These are phyloP conservation scores for Phytopythium sindhum DNA, from an alignment of 352 stramenopile genomes.

Conservation along the genomic window DNA sequence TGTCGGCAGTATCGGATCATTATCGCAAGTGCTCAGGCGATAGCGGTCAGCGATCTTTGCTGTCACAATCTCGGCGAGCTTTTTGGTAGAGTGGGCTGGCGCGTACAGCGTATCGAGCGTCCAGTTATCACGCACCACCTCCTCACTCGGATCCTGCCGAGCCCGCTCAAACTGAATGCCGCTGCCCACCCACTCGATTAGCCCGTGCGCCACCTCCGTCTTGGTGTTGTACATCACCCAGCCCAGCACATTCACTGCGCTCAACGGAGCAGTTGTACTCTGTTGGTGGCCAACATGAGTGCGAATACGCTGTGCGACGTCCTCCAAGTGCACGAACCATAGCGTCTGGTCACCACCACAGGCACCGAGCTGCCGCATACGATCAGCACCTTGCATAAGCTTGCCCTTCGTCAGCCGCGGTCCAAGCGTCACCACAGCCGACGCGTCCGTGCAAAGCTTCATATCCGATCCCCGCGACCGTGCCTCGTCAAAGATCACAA, in stretches of 20 bases:
- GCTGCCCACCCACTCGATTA: constrained; percentile 80
- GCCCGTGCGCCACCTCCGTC: constrained; percentile 44
- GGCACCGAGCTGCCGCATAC: constrained; percentile 76
- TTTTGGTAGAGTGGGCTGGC: constrained; percentile 14
- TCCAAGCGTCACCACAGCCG: constrained; percentile 81
- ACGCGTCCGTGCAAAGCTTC: constrained; percentile 66
- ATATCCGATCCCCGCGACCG: constrained; percentile 87
- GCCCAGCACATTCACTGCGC: constrained; percentile 56
- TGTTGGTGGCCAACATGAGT: neutral
- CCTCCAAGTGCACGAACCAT: constrained; percentile 55
- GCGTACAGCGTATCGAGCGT: constrained; percentile 37
- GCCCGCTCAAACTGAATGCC: constrained; percentile 64
- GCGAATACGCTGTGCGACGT: constrained; percentile 56
- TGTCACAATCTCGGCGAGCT: constrained; percentile 38
- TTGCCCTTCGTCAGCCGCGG: constrained; percentile 90
- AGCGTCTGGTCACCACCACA: constrained; percentile 47
- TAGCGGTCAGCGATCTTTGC: constrained; percentile 8
- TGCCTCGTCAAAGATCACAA: constrained; percentile 91
- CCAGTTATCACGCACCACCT: constrained; percentile 51
- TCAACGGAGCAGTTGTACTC: neutral
- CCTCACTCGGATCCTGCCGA: constrained; percentile 13
- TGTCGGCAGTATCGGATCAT: neutral
- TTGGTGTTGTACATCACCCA: constrained; percentile 89
- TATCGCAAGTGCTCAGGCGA: constrained; percentile 5
- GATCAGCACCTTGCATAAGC: constrained; percentile 89